A percentile compares a stretch with the other conserved stretches of the same genome.
These are phyloP conservation scores for Chlorella vulgaris DNA, from an alignment of 139 green algal genomes.

Conservation along the genomic window DNA sequence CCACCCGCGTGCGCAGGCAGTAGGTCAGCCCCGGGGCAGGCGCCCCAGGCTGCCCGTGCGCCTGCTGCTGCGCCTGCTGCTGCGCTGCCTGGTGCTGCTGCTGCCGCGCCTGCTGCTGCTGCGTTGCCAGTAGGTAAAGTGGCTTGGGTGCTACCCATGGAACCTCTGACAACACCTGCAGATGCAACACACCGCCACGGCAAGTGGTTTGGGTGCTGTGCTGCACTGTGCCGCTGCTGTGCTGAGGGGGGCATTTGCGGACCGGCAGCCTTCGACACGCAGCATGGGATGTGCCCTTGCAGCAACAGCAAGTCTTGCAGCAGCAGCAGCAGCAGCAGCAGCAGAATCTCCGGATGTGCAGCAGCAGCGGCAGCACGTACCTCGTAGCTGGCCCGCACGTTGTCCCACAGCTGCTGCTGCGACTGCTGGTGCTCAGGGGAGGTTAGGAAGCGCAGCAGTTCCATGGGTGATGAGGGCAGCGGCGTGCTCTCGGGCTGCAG, in stretches of 20 bases:
- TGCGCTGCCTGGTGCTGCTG: not conserved
- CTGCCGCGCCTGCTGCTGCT: not conserved
- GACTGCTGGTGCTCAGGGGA: constrained; percentile 45
- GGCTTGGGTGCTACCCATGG: constrained; percentile 70
- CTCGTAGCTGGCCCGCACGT: constrained; percentile 53
- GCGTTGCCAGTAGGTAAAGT: constrained; percentile 64
- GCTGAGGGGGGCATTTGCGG: too few species aligned
- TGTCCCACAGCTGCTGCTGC: constrained; percentile 36
- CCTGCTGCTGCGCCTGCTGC: not conserved
- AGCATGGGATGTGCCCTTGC: not conserved
- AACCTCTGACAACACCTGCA: constrained; percentile 63
- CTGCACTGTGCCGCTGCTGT: too few species aligned
- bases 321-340: too few species aligned
- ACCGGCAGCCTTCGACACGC: too few species aligned
- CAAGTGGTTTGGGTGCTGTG: too few species aligned
- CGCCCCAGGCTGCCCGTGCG: not conserved
- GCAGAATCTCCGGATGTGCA: not conserved
- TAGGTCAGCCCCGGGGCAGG: constrained; percentile 41
- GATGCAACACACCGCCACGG: too few species aligned
- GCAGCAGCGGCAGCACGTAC: not conserved
- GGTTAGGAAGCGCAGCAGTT: constrained; percentile 49
- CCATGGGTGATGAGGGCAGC: constrained; percentile 43
- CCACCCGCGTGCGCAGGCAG: constrained; percentile 61
- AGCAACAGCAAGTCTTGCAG: too few species aligned
- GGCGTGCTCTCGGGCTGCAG: constrained; percentile 5